Evolutionary conservation across 2,329 filamentous ascomycete genomes (phyloP), one percentile per base, ranked within the genome.

Genomic region (Pestalotiopsis sp.): DNA sequence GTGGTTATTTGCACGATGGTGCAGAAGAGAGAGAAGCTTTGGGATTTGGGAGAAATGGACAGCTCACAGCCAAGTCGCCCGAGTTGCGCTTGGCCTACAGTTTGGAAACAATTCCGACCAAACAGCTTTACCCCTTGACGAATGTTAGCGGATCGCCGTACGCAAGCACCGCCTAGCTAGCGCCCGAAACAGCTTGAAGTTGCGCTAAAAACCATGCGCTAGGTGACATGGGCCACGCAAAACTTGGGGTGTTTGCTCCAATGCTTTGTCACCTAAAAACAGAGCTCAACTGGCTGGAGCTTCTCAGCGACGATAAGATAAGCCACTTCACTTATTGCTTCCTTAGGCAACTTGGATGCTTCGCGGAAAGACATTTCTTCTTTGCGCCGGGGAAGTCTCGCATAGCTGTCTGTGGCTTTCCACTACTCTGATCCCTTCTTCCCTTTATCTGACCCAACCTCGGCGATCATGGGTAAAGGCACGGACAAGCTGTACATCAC

Each of bases 401-500:
- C 31, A 7, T 36, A 36, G 31, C 31, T 9, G 31, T 36, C 14
- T n/a, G 14, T 23, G 27, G 31, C 31, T 63, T 41, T 23, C 17
- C 60, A 36, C 31, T 9, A 36, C 7, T 9, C 31, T 36, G 7
- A 36, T 36, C 31, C 7, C 31, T 36, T 36, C 2, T 9, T 25
- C 25, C 25, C 25, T 25, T 25, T 25, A 25, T 25, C 25, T 25
- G 25, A 25, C 25, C 25, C 25, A 25, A 25, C 25, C 25, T 25
- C 62, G 60, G 49, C 69, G 62, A 74, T 65, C 59, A 85, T 85
- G 84, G 84, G 84, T 3, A 85, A 85, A 81, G 84, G 83, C 69
- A 88, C 86, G 31, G 86, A 88, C 76, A 88, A 88, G 74, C 81
- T 89, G 67, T 85, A 86, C 75, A 99, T 99, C 77, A 99, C 96